These are phyloP conservation scores for Populus trichocarpa DNA, from an alignment of 441 rosid genomes.

Conservation along the genomic window DNA sequence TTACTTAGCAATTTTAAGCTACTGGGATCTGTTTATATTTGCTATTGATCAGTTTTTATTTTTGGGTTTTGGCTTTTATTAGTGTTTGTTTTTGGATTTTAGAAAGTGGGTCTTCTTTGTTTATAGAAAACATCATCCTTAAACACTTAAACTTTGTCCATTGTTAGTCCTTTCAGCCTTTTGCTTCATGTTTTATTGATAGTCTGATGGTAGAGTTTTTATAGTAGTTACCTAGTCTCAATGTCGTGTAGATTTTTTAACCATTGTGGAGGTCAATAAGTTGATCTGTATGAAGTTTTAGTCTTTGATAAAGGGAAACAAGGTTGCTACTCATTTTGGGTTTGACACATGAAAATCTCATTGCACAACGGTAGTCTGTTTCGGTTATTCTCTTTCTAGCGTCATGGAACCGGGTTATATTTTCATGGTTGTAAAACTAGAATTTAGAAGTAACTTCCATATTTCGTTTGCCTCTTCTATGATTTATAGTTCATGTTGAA, in stretches of 20 bases:
- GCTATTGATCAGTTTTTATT: not conserved
- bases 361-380: not conserved
- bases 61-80: not conserved
- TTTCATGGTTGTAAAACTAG: not conserved
- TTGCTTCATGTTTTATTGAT: not conserved
- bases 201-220: not conserved
- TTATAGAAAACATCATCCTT: not conserved
- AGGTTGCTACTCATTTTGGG: not conserved
- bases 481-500: not conserved
- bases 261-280: not conserved
- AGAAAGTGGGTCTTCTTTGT: not conserved
- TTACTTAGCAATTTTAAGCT: not conserved
- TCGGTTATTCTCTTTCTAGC: not conserved
- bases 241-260: not conserved
- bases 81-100: not conserved
- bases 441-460: not conserved
- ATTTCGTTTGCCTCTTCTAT: not conserved
- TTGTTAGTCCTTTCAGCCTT: not conserved
- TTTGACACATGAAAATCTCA: not conserved
- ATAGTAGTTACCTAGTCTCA: not conserved
- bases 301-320: not conserved
- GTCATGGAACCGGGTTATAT: not conserved
- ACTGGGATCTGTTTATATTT: not conserved
- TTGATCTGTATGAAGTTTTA: not conserved
- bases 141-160: not conserved